Conservation (phyloP, 1,139 yeast genomes). For the Yamadazyma friedrichii region DNA sequence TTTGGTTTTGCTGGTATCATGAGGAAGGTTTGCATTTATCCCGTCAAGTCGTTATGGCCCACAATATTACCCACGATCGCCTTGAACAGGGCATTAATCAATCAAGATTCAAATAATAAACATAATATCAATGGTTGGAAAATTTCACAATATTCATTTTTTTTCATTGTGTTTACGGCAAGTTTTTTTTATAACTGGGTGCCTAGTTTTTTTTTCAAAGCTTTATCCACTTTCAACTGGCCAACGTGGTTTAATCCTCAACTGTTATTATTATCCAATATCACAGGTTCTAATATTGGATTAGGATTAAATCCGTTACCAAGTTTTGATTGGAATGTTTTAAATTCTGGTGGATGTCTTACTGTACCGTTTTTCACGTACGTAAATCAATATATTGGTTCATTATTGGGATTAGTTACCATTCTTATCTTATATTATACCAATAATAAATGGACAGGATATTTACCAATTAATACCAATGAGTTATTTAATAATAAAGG, state of each 20-base stretch:
- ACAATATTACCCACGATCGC: conserved; percentile 47
- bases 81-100: conserved; percentile 41
- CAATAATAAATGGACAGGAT: conserved; percentile 40
- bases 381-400: conserved; percentile 36
- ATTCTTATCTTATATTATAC: conserved; percentile 35
- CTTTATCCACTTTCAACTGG: conserved; percentile 46
- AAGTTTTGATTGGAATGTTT: conserved; percentile 45
- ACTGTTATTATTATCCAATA: conserved; percentile 39
- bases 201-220: conserved; percentile 41
- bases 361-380: conserved; percentile 43
- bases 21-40: conserved; percentile 45
- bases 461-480: conserved; percentile 40
- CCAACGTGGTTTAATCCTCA: conserved; percentile 46
- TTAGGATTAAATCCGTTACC: conserved; percentile 47
- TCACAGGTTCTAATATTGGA: conserved; percentile 39
- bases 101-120: conserved; percentile 20
- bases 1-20: conserved; percentile 48
- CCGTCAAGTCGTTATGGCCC: conserved; percentile 48
- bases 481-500: conserved; percentile 36
- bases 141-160: conserved; percentile 40
- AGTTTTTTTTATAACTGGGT: conserved; percentile 45
- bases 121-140: conserved; percentile 38
- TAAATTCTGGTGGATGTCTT: conserved; percentile 40
- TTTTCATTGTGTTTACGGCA: conserved; percentile 28
- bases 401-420: conserved; percentile 30